Evolutionary conservation across 192 early-diverging fungal genomes (phyloP).

Genomic region (Backusella macrospora): DNA sequence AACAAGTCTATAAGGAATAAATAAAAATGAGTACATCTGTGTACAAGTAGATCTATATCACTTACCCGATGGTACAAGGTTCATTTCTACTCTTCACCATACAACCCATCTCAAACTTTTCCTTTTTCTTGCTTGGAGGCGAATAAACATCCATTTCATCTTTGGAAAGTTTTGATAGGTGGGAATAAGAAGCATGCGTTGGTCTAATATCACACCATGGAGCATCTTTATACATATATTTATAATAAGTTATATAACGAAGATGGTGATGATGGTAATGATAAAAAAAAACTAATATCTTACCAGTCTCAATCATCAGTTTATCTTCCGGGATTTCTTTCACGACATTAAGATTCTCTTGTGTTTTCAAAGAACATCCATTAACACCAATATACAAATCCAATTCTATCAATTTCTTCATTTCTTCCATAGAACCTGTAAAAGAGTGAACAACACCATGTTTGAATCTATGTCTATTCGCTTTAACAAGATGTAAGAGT

Average conservation of each 20-base stretch:
- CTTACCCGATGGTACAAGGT: slow-evolving; percentile 72
- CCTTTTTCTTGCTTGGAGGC: slow-evolving; percentile 71
- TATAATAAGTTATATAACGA: not conserved
- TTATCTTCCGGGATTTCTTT: slow-evolving; percentile 73
- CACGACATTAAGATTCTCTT: slow-evolving; percentile 79
- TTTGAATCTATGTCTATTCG: slow-evolving; percentile 62
- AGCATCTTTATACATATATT: slow-evolving; percentile 57
- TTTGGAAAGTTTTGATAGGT: slow-evolving; percentile 44
- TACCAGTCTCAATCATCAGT: slow-evolving; percentile 90
- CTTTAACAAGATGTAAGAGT: slow-evolving; percentile 44
- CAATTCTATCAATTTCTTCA: slow-evolving; percentile 61
- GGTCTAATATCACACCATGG: slow-evolving; percentile 92
- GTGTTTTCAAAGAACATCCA: slow-evolving; percentile 91
- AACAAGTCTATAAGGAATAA: slow-evolving; percentile 56
- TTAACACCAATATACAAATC: slow-evolving; percentile 94
- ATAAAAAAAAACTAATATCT: not conserved
- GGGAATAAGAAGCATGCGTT: slow-evolving; percentile 77
- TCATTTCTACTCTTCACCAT: slow-evolving; percentile 87
- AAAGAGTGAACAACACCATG: slow-evolving; percentile 91
- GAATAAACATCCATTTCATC: slow-evolving; percentile 42
- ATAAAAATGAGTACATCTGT: not conserved
- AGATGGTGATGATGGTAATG: not conserved
- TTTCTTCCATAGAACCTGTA: slow-evolving; percentile 73
- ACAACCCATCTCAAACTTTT: slow-evolving; percentile 64
- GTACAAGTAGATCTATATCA: not conserved